Base-by-base conservation (phyloP, 2,329 filamentous ascomycete genomes). In the Phyllosticta paracitricarpa region DNA sequence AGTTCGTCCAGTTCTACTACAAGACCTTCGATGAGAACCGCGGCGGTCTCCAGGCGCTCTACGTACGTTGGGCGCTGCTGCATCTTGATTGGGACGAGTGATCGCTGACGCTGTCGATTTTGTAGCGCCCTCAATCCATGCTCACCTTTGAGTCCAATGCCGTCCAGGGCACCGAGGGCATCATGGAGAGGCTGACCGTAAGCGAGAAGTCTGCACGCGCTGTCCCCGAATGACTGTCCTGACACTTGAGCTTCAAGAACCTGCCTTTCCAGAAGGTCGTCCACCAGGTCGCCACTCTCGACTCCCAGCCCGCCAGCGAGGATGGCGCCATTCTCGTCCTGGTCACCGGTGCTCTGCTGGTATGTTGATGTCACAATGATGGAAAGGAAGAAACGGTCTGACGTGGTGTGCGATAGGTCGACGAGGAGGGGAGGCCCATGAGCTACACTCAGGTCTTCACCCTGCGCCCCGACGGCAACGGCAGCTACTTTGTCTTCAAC, bases 1-100 rank as follows among this genome's bases (percentile, higher is more conserved):
- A 95, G 78, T 97, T 97, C 77, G 87, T 93, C 67, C 73, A 86
- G 64, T 93, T 88, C 81, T 97, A 97, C 85, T 97, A 96, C 83
- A 81, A 87, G 71, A 87, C 86, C 63, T 96, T 97, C 77, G 91
- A 96, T 75, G 65, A 72, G 64, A 82, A 92, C 76, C 87, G 91
- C 70, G 76, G 77, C 61, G 69, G 73, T 58, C 83, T 97, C 53
- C 77, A 75, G 14, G 71, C 77, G 64, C 89, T 97, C 79, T 97
- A 97, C 81, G 93, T 96, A 84, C 72, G 89, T 70, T 61, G 54
- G 19, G 24, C 17, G 10, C 35, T 14, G 17, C 10, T 51, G 26
- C n/a, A 51, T 24, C 14, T 35, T 35, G n/a, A 25, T n/a, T 10
- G 51, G 10, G 1, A 28, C 17, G 24, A 12, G 24, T 3, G n/a